Conservation (phyloP, 75 land plant genomes). For the Sequoia sempervirens region DNA sequence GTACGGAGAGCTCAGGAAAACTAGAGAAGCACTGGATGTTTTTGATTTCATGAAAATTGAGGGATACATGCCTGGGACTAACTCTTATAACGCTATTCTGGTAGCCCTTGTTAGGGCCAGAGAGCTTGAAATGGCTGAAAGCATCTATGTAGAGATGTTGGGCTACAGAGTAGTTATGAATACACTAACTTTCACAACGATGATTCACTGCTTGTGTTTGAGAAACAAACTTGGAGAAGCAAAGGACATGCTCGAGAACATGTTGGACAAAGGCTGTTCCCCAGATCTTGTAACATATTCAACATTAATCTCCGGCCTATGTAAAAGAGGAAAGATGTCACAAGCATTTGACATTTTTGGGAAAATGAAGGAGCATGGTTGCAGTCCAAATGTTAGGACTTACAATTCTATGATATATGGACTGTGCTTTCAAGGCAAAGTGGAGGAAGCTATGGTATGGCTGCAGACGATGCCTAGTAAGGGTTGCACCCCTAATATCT, state of each 20-base stretch:
- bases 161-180: conserved; percentile 15
- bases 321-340: conserved; percentile 51
- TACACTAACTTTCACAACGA: conserved; percentile 36
- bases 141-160: conserved; percentile 12
- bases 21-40: conserved; percentile 7
- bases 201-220: conserved; percentile 34
- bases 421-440: conserved; percentile 53
- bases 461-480: conserved; percentile 32
- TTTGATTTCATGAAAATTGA: conserved; percentile 15
- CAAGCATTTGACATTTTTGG: conserved; percentile 56
- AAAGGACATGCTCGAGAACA: conserved; percentile 19
- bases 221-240: conserved; percentile 41
- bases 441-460: conserved; percentile 50
- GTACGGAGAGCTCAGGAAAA: neutral
- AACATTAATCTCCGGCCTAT: conserved; percentile 39
- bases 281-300: conserved; percentile 44
- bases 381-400: conserved; percentile 37
- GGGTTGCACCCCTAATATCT: conserved; percentile 38
- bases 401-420: conserved; percentile 66
- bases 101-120: conserved; percentile 23
- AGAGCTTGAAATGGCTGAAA: conserved; percentile 27
- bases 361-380: conserved; percentile 33
- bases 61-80: conserved; percentile 4
- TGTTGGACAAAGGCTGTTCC: conserved; percentile 36
- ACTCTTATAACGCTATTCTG: conserved; percentile 30